Evolutionary conservation across 2,329 filamentous ascomycete genomes (phyloP), one percentile per base, ranked within the genome.

Genomic region (Alternaria consortialis): DNA sequence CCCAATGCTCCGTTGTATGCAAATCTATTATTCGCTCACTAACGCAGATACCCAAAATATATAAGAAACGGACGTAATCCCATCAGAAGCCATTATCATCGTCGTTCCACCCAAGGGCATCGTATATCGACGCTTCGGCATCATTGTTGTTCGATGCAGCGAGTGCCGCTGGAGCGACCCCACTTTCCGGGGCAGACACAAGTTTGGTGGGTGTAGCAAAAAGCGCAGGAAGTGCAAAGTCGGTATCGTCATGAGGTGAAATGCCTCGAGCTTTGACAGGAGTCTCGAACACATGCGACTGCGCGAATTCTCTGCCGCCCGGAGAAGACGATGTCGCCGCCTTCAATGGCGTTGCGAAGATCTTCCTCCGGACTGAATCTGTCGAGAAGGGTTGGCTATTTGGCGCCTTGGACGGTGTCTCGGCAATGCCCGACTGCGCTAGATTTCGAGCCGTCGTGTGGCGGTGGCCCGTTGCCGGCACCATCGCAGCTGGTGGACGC

Each of bases 91-190:
- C 67, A 36, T 74, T 72, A 37, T 77, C 70, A 61, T 82, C 79
- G 63, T 83, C 80, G 67, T 83, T 77, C 82, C 82, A 84, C 27
- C 82, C 82, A 53, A 84, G 63, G 11, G 74, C 75, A 52, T 79
- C 79, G 60, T 82, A 83, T 48, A 83, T 80, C 23, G 68, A 72
- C 15, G 62, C 43, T 53, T 72, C 75, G 31, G 53, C 57, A 27
- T 60, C 60, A 4, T 58, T 53, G 15, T 66, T 66, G 11, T 50
- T 57, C 13, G 56, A 54, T 8, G 65, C 64, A 9, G 63, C 46
- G 40, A 65, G 59, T 36, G 50, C 48, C 31, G 65, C 54, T 12
- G 61, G 58, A 4, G 27, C 40, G 27, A 44, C 40, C 44, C 53
- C 50, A 17, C 27, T 48, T 4, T 46, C 34, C 17, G 50, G 40